Conservation (phyloP, 2,329 filamentous ascomycete species). For the Arthrobotrys iridis region DNA sequence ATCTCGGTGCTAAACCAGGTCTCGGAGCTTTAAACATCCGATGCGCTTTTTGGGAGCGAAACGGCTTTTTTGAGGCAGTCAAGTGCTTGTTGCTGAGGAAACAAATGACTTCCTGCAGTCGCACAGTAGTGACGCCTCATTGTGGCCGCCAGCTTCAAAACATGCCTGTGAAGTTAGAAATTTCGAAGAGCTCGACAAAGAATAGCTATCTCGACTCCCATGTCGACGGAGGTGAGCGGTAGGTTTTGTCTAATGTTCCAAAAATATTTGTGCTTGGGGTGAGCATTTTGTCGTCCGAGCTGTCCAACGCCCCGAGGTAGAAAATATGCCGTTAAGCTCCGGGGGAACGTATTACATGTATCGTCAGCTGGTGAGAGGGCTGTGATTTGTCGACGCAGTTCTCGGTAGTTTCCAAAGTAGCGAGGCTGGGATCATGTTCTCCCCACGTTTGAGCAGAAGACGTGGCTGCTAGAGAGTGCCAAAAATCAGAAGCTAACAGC, state of each 20-base stretch:
- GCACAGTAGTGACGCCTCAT: neutral
- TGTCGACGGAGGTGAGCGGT: conserved; percentile 24
- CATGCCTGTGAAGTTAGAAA: neutral
- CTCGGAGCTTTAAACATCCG: conserved; percentile 51
- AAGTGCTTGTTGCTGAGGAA: conserved; percentile 42
- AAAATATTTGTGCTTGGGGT: conserved; percentile 34
- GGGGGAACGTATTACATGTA: conserved; percentile 20
- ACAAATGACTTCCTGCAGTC: conserved; percentile 10
- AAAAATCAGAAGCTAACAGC: neutral
- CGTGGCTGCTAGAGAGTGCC: conserved; percentile 22
- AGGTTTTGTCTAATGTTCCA: conserved; percentile 19
- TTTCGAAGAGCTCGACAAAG: conserved; percentile 23
- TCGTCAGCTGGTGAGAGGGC: conserved; percentile 34
- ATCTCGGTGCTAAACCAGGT: conserved; percentile 20
- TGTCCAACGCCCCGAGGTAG: conserved; percentile 3
- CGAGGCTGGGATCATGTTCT: conserved; percentile 31
- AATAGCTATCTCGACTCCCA: neutral
- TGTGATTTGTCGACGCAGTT: conserved; percentile 39
- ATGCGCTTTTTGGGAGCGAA: conserved; percentile 20
- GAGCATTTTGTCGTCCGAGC: conserved; percentile 24
- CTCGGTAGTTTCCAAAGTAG: conserved; percentile 42
- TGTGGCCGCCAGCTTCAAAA: neutral
- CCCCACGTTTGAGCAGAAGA: conserved; percentile 33
- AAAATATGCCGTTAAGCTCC: conserved; percentile 49
- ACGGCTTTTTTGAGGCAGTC: conserved; percentile 15